A percentile compares a stretch with the other conserved stretches of the same genome.
phyloP scores from a whole-genome alignment of 148 eudicot species.

The Rhododendron vialii region DNA sequence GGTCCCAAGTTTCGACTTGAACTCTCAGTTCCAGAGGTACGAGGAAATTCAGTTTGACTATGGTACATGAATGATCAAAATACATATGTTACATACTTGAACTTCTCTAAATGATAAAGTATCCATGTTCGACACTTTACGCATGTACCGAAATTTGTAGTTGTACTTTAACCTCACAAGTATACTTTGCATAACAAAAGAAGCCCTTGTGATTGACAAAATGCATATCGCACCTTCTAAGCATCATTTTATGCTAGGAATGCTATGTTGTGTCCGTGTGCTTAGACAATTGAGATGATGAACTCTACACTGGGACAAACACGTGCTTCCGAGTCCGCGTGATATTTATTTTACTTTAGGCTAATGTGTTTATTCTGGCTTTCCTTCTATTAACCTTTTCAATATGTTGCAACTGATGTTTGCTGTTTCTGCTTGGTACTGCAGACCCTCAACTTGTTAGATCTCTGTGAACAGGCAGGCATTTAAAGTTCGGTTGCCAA shows the following conservation, averaged over 20 bases:
- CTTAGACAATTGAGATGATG: background rate
- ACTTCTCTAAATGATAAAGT: background rate
- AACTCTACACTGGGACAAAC: background rate
- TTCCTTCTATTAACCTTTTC: background rate
- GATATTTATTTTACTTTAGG: background rate
- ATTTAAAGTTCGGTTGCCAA: constrained; percentile 29
- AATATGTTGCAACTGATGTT: background rate
- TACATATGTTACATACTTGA: background rate
- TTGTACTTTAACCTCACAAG: background rate
- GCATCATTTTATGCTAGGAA: background rate
- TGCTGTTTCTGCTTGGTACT: constrained; percentile 11
- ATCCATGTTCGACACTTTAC: background rate
- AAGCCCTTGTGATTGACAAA: background rate
- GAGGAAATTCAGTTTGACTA: background rate
- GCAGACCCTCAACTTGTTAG: constrained; percentile 91
- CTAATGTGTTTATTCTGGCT: background rate
- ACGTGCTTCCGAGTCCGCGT: background rate
- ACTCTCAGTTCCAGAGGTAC: constrained; percentile 93
- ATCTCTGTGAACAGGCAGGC: constrained; percentile 84
- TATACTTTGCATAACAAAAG: background rate
- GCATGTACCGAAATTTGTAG: background rate
- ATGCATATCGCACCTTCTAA: background rate
- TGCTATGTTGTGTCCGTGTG: background rate
- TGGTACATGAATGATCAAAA: background rate
- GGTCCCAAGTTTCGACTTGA: constrained; percentile 99